phyloP scores from a whole-genome alignment of 2,329 filamentous ascomycete genomes.

The Macrophomina phaseolina region DNA sequence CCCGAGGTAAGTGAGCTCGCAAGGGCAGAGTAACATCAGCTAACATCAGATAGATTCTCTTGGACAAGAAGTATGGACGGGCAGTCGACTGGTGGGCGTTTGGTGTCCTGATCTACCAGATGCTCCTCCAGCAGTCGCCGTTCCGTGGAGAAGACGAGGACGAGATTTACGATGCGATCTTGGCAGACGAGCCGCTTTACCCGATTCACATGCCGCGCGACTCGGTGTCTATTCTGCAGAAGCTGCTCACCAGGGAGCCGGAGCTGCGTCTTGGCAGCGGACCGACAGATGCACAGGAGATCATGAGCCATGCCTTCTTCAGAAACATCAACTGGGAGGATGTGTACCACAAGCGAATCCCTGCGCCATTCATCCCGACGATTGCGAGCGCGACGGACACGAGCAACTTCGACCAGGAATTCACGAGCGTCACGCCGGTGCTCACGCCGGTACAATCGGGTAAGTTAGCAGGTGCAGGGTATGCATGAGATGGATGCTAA shows the following conservation, averaged over 20 bases:
- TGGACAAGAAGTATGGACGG: conserved; percentile 97
- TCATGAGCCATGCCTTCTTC: conserved; percentile 99
- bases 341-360: conserved; percentile 92
- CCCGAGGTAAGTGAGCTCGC: conserved; percentile 71
- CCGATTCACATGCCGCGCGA: conserved; percentile 99
- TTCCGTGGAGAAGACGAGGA: conserved; percentile 99
- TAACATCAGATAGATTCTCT: conserved; percentile 69
- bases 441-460: conserved; percentile 96
- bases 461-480: conserved; percentile 57
- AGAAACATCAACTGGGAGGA: conserved; percentile 98
- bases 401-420: conserved; percentile 99
- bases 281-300: conserved; percentile 95
- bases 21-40: neutral
- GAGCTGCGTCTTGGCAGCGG: conserved; percentile 91
- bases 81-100: conserved; percentile 99
- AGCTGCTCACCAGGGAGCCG: conserved; percentile 92
- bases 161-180: conserved; percentile 98
- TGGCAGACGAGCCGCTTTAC: conserved; percentile 95
- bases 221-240: conserved; percentile 96
- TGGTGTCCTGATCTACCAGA: conserved; percentile 98
- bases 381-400: conserved; percentile 95
- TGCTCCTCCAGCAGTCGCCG: conserved; percentile 97
- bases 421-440: conserved; percentile 97
- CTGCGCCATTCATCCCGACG: conserved; percentile 84
- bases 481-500: conserved; percentile 32